Percentiles rank a stretch among this genome's conserved stretches.
Evolutionary conservation across 805 yeast genomes (phyloP).

Genomic region (Ogataea parapolymorpha): DNA sequence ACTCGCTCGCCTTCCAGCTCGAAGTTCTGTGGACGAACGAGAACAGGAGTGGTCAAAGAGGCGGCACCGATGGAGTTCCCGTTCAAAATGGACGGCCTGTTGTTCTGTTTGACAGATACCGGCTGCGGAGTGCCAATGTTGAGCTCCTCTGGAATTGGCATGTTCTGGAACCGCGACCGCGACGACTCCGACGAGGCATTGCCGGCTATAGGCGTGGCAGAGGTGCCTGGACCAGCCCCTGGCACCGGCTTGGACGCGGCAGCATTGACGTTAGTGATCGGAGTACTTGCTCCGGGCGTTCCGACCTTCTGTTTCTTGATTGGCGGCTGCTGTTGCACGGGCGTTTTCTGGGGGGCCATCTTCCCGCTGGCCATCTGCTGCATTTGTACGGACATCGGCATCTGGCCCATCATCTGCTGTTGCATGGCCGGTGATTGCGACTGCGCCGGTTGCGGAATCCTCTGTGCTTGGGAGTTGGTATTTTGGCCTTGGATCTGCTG

Average conservation of each 20-base stretch:
- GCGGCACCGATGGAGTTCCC: conserved; percentile 76
- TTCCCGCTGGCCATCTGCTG: conserved; percentile 10
- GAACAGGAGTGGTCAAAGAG: conserved; percentile 71
- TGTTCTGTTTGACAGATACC: conserved; percentile 54
- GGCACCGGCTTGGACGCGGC: conserved; percentile 36
- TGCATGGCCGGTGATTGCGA: conserved; percentile 11
- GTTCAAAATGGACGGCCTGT: conserved; percentile 79
- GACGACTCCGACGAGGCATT: conserved; percentile 32
- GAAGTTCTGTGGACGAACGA: conserved; percentile 72
- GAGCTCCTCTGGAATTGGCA: conserved; percentile 68
- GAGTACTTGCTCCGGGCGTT: conserved; percentile 26
- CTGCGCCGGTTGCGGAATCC: conserved; percentile 6
- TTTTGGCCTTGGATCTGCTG: conserved; percentile 18
- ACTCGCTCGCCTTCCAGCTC: conserved; percentile 82
- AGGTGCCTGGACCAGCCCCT: conserved; percentile 14
- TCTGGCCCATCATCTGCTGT: conserved; percentile 14
- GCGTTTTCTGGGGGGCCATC: conserved; percentile 9
- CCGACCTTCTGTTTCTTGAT: conserved; percentile 18
- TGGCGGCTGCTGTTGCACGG: conserved; percentile 13
- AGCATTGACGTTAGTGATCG: conserved; percentile 48
- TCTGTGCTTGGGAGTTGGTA: conserved; percentile 14
- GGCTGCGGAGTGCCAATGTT: conserved; percentile 65
- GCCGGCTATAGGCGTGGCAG: conserved; percentile 15
- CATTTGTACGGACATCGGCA: conserved; percentile 12
- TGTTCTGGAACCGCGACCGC: conserved; percentile 58